A percentile compares a stretch with the other conserved stretches of the same genome.
Evolutionary conservation across 1,284 basidiomycete species (phyloP).

Genomic region (Cryptococcus depauperatus): DNA sequence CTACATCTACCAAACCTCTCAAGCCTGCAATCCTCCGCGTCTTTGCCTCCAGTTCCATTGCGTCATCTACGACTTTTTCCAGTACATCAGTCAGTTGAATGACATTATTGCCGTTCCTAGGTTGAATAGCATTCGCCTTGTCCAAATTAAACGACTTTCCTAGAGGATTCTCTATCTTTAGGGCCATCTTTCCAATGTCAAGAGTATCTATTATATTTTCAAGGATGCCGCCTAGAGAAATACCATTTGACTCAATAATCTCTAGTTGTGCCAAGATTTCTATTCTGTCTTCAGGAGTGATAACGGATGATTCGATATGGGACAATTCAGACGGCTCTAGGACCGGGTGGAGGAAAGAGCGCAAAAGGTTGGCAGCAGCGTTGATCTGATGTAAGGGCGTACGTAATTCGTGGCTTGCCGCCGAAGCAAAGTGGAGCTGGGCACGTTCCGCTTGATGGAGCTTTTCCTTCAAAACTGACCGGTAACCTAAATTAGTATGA

Average conservation of each 20-base stretch:
- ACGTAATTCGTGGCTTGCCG: slow-evolving; percentile 43
- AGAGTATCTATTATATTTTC: slow-evolving; percentile 42
- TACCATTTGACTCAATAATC: slow-evolving; percentile 41
- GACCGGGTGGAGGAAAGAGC: slow-evolving; percentile 22
- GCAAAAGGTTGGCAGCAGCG: slow-evolving; percentile 39
- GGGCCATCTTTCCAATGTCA: slow-evolving; percentile 15
- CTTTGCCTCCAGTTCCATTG: slow-evolving; percentile 22
- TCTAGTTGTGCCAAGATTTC: slow-evolving; percentile 38
- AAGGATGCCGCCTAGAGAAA: slow-evolving; percentile 39
- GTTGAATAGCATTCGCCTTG: slow-evolving; percentile 4
- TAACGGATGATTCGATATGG: slow-evolving; percentile 7
- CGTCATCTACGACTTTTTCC: slow-evolving; percentile 26
- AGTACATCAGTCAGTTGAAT: slow-evolving; percentile 17
- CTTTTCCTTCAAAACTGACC: slow-evolving; percentile 29
- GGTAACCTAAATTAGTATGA: slow-evolving; percentile 16
- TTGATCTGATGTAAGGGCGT: slow-evolving; percentile 44
- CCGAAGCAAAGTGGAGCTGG: slow-evolving; percentile 39
- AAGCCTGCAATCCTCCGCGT: slow-evolving; percentile 20
- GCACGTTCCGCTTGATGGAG: slow-evolving; percentile 34
- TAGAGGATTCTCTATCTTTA: background rate
- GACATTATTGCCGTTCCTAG: background rate
- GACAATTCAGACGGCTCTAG: slow-evolving; percentile 4
- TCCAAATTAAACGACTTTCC: no score
- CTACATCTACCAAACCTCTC: slow-evolving; percentile 24
- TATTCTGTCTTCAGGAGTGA: slow-evolving; percentile 26